Evolutionary conservation across 352 stramenopile genomes (phyloP).

Genomic region (Globisporangium canariense): DNA sequence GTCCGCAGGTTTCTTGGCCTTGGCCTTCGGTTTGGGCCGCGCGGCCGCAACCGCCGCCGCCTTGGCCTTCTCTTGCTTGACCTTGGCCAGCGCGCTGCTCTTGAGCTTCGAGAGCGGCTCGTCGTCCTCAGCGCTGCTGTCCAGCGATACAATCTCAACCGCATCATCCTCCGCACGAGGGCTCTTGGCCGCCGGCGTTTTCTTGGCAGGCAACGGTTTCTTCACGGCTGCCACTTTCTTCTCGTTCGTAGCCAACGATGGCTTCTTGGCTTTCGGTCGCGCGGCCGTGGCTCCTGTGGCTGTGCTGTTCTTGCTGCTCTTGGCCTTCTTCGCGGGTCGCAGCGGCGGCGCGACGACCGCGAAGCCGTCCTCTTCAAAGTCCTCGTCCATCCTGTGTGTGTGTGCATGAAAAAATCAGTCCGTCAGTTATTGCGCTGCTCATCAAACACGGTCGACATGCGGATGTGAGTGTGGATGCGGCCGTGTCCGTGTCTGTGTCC

Average conservation of each 20-base stretch:
- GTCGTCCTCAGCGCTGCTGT: constrained; percentile 5
- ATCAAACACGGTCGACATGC: no score
- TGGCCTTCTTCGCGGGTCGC: constrained; percentile 6
- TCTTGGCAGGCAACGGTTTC: background rate
- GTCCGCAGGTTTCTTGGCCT: background rate
- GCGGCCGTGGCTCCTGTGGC: background rate
- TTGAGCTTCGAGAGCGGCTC: constrained; percentile 8
- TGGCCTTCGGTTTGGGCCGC: constrained; percentile 11
- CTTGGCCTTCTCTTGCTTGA: constrained; percentile 25
- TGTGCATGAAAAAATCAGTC: background rate
- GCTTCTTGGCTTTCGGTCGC: constrained; percentile 13
- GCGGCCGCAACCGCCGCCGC: constrained; percentile 7
- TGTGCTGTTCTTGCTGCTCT: constrained; percentile 3
- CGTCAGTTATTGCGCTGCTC: background rate
- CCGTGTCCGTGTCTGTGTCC: no score
- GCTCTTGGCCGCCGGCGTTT: constrained; percentile 1
- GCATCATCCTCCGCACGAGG: background rate
- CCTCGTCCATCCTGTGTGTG: constrained; percentile 15
- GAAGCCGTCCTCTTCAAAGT: constrained; percentile 16
- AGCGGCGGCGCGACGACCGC: constrained; percentile 11
- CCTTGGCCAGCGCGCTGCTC: constrained; percentile 6
- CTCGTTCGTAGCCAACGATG: background rate
- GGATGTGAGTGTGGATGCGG: background rate
- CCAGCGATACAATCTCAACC: background rate
- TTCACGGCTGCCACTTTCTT: background rate